Evolutionary conservation across 495 filamentous ascomycete species (phyloP), one percentile per base, ranked within the genome.

Genomic region (Penicillium mononematosum): DNA sequence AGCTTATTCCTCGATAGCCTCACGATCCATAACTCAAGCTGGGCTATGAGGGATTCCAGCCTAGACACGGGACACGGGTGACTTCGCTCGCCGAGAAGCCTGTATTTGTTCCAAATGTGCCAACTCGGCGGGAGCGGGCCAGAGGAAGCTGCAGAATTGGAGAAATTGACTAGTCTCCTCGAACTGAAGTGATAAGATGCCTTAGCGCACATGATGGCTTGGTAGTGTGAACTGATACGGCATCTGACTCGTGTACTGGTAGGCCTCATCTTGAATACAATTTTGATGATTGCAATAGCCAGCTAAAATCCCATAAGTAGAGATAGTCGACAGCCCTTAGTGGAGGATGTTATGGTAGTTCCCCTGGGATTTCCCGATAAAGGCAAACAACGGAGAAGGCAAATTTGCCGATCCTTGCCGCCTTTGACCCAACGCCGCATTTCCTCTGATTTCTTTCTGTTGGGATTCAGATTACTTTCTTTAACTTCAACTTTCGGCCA

Each of bases 21-120:
- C 43, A 87, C 84, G 0, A 87, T 87, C 27, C 84, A 88, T 59
- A 87, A 85, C 55, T 84, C 83, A 1, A 83, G 78, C 62, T 88
- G 84, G 83, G 85, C 55, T 87, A 86, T 67, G 83, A 81, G 34
- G 84, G 82, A 14, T 76, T 73, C 10, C 71, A 87, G 64, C 83
- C 84, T 0, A 74, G 85, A 41, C 85, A 87, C 64, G 84, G 84
- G 24, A 81, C 81, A 10, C 76, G 86, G 29, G 85, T 88, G 16
- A 88, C 86, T 0, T 73, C 82, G 9, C 68, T 89, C n/a, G 86
- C 83, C 16, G 87, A 88, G 74, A 83, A 80, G 67, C 85, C 85
- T 0, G 82, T 78, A 45, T 88, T 84, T 58, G 79, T 88, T 58
- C 76, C 81, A 0, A 71, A 72, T 53, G 87, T 83, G 14, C 81